phyloP scores from a whole-genome alignment of 1,139 yeast species.

The Taphrina communis region DNA sequence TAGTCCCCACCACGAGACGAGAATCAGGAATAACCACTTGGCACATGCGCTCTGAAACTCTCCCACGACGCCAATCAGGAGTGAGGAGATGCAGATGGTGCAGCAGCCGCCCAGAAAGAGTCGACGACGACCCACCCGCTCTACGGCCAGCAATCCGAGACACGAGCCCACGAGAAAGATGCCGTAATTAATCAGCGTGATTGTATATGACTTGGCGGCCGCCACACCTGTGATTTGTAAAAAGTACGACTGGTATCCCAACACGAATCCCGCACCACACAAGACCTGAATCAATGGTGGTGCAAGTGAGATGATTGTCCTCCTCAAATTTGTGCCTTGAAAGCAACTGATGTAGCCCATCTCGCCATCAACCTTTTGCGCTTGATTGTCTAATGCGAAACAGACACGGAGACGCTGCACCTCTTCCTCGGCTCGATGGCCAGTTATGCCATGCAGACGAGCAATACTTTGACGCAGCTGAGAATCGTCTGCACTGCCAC shows the following conservation, averaged over 20 bases:
- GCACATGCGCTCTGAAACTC: background rate
- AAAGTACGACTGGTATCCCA: conserved; percentile 14
- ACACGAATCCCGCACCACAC: conserved; percentile 14
- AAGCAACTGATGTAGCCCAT: conserved; percentile 9
- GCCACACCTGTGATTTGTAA: conserved; percentile 9
- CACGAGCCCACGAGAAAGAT: conserved; percentile 5
- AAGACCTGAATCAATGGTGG: conserved; percentile 17
- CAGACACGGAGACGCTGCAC: background rate
- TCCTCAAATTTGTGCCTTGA: background rate
- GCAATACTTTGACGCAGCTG: background rate
- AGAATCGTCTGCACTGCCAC: background rate
- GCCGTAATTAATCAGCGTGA: conserved; percentile 9
- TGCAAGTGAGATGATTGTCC: conserved; percentile 11
- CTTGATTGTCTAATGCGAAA: background rate
- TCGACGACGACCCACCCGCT: conserved; percentile 8
- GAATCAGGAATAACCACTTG: conserved; percentile 11
- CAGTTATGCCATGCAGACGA: conserved; percentile 1
- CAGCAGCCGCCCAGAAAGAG: conserved; percentile 2
- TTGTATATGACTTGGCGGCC: conserved; percentile 5
- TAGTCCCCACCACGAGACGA: conserved; percentile 7
- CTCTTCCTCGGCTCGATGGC: background rate
- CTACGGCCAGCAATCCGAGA: conserved; percentile 8
- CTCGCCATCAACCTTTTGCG: background rate
- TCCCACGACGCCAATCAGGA: conserved; percentile 9
- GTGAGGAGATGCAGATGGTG: conserved; percentile 6